A percentile compares a stretch with the other conserved stretches of the same genome.
These are phyloP conservation scores for Globisporangium cederbergense DNA, from an alignment of 352 stramenopile species.

Conservation along the genomic window DNA sequence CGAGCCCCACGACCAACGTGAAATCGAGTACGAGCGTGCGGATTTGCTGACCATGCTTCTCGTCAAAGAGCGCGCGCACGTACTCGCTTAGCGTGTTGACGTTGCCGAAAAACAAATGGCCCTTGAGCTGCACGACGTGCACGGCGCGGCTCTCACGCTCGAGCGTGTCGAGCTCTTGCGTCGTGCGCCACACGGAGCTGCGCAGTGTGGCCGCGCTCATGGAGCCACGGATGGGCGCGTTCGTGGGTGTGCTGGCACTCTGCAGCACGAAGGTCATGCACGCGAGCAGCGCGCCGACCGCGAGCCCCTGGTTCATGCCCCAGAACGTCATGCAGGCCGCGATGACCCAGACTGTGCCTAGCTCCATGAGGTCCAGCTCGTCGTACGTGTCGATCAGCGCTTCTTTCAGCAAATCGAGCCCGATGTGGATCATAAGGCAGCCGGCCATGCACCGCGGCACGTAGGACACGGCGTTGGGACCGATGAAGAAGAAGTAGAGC, in stretches of 20 bases:
- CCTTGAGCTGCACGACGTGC: conserved; percentile 74
- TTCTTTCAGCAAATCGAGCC: conserved; percentile 88
- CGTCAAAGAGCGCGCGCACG: conserved; percentile 69
- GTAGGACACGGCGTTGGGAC: conserved; percentile 79
- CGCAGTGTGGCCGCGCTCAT: conserved; percentile 90
- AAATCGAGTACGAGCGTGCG: conserved; percentile 89
- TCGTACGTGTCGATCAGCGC: conserved; percentile 85
- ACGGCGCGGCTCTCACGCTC: conserved; percentile 78
- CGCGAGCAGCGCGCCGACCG: conserved; percentile 83
- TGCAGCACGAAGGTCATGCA: conserved; percentile 91
- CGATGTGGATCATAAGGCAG: conserved; percentile 90
- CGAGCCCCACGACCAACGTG: conserved; percentile 89
- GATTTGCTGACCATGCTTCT: conserved; percentile 21
- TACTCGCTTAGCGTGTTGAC: conserved; percentile 87
- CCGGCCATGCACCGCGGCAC: conserved; percentile 92
- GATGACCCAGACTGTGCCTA: conserved; percentile 90
- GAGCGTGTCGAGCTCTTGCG: conserved; percentile 78
- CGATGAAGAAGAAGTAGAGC: conserved; percentile 87
- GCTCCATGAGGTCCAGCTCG: conserved; percentile 89
- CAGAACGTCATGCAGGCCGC: conserved; percentile 89
- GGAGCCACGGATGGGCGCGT: conserved; percentile 85
- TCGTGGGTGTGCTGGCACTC: conserved; percentile 75
- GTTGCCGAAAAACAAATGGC: conserved; percentile 90
- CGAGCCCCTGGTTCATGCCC: conserved; percentile 90
- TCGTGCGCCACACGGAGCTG: conserved; percentile 69